Evolutionary conservation across 306 rosid species (phyloP), one percentile per base, ranked within the genome.

Genomic region (Abrus pulchellus): DNA sequence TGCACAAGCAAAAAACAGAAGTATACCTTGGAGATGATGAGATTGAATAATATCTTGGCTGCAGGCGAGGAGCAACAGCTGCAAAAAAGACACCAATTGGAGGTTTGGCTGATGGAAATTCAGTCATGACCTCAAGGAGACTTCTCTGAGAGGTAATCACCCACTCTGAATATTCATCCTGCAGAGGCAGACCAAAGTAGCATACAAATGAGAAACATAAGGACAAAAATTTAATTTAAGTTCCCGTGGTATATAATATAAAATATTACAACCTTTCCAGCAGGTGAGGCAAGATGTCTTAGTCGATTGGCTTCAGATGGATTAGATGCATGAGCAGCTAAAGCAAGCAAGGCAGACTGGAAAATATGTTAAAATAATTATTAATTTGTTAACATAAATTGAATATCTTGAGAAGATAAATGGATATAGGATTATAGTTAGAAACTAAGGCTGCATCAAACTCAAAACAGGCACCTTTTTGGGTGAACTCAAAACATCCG

Each of bases 111-210:
- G 98, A 92, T 82, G 97, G 86, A 78, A 92, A 96, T 78, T 85
- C 97, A 75, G 91, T 90, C 97, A 96, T 89, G 84, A 96, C 91
- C 84, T 96, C 98, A 82, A 96, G 97, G 68, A 96, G 97, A 86
- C 99, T 93, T 87, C 98, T 92, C 89, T 96, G 99, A 78, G 90
- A 79, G 74, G 93, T 85, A 87, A 85, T 81, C 65, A 92, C 88
- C 97, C 92, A 93, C 76, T 92, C 90, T 61, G 98, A 81, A 89
- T 96, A 96, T 80, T 92, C 98, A 89, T 96, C 98, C 99, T 96
- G 86, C 29, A 78, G 33, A 49, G 59, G 44, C 44, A 86, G 69
- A 79, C 13, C 53, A 86, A 20, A 80, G 41, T 14, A 84, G 50
- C 49, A 73, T 73, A 72, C 71, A 14, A 36, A 65, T 83, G 75